Base-by-base conservation (phyloP, 164 flowering plant genomes). In the Annona squamosa region DNA sequence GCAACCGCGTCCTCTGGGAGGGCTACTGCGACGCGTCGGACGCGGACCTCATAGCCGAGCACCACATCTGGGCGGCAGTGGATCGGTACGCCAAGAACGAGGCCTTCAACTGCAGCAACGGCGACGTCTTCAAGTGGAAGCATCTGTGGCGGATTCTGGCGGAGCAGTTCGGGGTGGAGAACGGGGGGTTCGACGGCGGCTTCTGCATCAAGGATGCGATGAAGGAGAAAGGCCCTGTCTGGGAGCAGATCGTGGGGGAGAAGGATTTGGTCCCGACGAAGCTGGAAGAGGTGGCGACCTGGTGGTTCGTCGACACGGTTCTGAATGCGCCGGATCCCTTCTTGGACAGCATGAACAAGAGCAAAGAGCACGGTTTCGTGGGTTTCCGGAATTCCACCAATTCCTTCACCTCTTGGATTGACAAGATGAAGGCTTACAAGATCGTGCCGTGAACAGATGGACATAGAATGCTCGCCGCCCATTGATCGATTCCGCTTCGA, bases 81-180 rank as follows among this genome's bases (percentile, higher is more conserved):
- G 92, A 90, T 66, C 90, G 88, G 4, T 75, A 84, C 65, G 93
- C 94, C 0, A 86, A 85, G 81, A 89, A 89, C 70, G 94, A 92
- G 70, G 94, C 96, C 0, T 92, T 92, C 70, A 92, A 90, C 69
- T 85, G 89, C 69, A 82, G 78, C 77, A 92, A 92, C 57, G 97
- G 96, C 3, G 97, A 92, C 71, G 88, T 91, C 61, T 92, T 87
- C 81, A 88, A 80, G 83, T 91, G 94, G 96, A 90, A 91, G 87
- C 93, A 91, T 26, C 69, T 91, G 66, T 92, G 98, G 98, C 81
- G 74, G 77, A 82, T 83, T 48, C 72, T 92, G 80, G 98, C 86
- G 1, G 96, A 91, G 81, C 89, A 83, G 75, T 92, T 92, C 75
- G 91, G 75, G 77, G 81, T 86, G 45, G 93, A 89, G 56, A 69